Evolutionary conservation across 1,139 yeast genomes (phyloP), one percentile per base, ranked within the genome.

Genomic region (Magnusiomyces paraingens): DNA sequence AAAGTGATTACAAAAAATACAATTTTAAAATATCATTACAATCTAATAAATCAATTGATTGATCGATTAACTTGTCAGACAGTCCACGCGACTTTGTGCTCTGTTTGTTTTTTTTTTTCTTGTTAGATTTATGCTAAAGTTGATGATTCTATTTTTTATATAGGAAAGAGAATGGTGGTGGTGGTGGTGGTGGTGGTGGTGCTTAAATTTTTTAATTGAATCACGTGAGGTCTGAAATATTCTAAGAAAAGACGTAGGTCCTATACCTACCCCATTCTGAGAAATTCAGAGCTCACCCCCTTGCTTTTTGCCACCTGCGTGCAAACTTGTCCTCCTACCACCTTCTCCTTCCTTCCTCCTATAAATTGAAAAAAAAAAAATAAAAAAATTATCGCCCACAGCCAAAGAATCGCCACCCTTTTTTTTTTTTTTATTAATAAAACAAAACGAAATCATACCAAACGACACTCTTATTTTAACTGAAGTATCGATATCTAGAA

Each of bases 261-360:
- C 8, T 6, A 17, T 18, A 29, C 17, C 35, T 6, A 8, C n/a
- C 8, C 18, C 32, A 35, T 4, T 14, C 50, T 47, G 43, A 47
- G 18, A 47, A 26, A 12, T 44, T 26, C 21, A 12, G 26, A 26
- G 39, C 26, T 58, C 57, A 58, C 60, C 63, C 53, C 49, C 39
- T 39, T 36, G 18, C 40, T 45, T 26, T 26, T 26, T 26, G 32
- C 32, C 32, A 26, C 32, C 32, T 26, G 32, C 32, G 4, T 26
- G 32, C 55, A 55, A 56, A 61, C 63, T 53, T 52, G 55, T 47
- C 62, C 58, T 57, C 54, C 49, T 55, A 57, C 58, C 62, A 59
- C 48, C 47, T 45, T 53, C 55, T 39, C 48, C 47, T 44, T 47
- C 35, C 21, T 36, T 44, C 32, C 18, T 44, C 21, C 50, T 47